phyloP scores from a whole-genome alignment of 2,329 filamentous ascomycete genomes.

The Aspergillus tubingensis region DNA sequence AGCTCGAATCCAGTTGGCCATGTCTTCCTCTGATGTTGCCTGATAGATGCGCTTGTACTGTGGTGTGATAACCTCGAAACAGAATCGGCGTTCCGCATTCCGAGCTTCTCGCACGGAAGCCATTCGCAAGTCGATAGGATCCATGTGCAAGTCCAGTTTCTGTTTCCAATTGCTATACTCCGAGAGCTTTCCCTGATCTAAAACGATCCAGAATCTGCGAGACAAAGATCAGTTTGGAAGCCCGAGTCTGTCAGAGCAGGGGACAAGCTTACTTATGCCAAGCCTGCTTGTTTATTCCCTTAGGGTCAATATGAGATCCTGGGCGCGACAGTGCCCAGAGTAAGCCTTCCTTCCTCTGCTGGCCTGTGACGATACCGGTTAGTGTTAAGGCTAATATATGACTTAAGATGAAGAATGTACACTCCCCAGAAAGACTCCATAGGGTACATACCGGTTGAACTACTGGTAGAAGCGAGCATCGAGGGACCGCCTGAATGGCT shows the following conservation, averaged over 20 bases:
- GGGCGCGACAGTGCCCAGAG: conserved; percentile 93
- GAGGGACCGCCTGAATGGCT: conserved; percentile 23
- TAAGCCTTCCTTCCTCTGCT: conserved; percentile 87
- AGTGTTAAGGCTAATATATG: conserved; percentile 38
- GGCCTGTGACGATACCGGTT: conserved; percentile 56
- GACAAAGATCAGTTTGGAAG: neutral
- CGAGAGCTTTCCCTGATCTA: conserved; percentile 93
- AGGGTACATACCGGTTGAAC: conserved; percentile 44
- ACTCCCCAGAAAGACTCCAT: neutral
- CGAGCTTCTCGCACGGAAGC: conserved; percentile 94
- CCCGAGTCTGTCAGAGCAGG: neutral
- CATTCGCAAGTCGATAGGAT: conserved; percentile 94
- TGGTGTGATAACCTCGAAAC: conserved; percentile 97
- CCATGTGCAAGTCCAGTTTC: conserved; percentile 92
- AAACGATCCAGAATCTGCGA: conserved; percentile 90
- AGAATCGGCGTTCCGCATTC: conserved; percentile 91
- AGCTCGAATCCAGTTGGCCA: conserved; percentile 92
- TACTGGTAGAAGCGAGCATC: conserved; percentile 24
- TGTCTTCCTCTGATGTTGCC: conserved; percentile 95
- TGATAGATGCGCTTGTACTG: conserved; percentile 96
- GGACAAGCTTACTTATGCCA: conserved; percentile 83
- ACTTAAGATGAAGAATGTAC: neutral
- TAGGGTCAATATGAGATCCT: conserved; percentile 91
- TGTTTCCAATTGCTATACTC: conserved; percentile 99
- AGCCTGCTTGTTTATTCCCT: conserved; percentile 91